Evolutionary conservation across 192 early-diverging fungal species (phyloP).

Genomic region (Umbelopsis isabellina): DNA sequence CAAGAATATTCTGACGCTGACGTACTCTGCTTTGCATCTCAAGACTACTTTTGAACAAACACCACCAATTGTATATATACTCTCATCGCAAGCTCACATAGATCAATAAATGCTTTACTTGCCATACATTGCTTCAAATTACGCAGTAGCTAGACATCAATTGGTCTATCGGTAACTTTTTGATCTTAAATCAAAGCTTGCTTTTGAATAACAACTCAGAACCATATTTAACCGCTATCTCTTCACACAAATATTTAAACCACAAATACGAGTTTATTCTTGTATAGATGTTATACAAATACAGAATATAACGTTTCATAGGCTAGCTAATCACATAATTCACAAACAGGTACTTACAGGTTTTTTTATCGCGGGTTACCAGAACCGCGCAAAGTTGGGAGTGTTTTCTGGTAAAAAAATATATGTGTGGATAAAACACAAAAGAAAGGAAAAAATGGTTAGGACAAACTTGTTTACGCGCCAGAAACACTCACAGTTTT

Average conservation of each 20-base stretch:
- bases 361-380: constrained; percentile 22
- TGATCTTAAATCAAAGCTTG: too few relatives aligned
- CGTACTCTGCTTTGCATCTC: constrained; percentile 14
- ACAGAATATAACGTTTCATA: not conserved
- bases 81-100: not conserved
- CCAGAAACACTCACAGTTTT: constrained; percentile 27
- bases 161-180: too few relatives aligned
- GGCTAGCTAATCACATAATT: not conserved
- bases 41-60: constrained; percentile 1
- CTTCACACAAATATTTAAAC: not conserved
- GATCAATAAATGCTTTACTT: not conserved
- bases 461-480: not conserved
- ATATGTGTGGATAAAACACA: not conserved
- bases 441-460: constrained; percentile 12
- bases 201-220: not conserved
- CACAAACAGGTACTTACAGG: constrained; percentile 20
- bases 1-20: constrained; percentile 4
- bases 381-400: constrained; percentile 16
- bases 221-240: not conserved
- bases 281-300: not conserved
- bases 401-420: not conserved
- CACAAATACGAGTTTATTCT: not conserved
- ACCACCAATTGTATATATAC: not conserved
- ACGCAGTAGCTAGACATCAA: too few relatives aligned
- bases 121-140: not conserved